These are phyloP conservation scores for Claviceps africana DNA, from an alignment of 2,329 filamentous ascomycete genomes.

Conservation along the genomic window DNA sequence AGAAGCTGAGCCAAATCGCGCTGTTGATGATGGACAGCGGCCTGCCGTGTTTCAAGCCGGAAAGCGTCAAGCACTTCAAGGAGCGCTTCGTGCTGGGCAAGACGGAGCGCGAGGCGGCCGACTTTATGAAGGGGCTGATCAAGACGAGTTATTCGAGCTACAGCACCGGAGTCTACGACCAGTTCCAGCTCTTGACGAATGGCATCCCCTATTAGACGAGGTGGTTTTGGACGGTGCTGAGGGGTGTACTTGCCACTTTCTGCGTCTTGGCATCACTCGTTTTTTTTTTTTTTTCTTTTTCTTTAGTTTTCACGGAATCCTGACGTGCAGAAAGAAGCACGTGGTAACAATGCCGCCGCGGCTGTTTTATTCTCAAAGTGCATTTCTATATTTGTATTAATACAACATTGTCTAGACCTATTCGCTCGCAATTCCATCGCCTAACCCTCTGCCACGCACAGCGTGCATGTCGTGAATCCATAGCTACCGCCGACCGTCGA, in stretches of 20 bases:
- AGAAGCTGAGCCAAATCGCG: conserved; percentile 82
- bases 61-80: conserved; percentile 82
- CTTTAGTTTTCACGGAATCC: not conserved
- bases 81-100: conserved; percentile 88
- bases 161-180: conserved; percentile 89
- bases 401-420: not conserved
- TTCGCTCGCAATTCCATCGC: too few species aligned
- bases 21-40: conserved; percentile 92
- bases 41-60: conserved; percentile 93
- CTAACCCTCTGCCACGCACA: too few species aligned
- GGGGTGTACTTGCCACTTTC: not conserved
- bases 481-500: too few species aligned
- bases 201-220: conserved; percentile 77
- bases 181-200: conserved; percentile 94
- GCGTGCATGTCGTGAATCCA: too few species aligned
- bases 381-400: not conserved
- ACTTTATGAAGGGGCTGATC: conserved; percentile 82
- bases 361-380: not conserved
- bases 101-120: conserved; percentile 81
- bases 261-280: not conserved
- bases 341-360: not conserved
- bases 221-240: too few species aligned
- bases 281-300: not conserved
- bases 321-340: not conserved
- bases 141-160: conserved; percentile 83